Conservation (phyloP, 257 asterid genomes). For the Gynochthodes officinalis region DNA sequence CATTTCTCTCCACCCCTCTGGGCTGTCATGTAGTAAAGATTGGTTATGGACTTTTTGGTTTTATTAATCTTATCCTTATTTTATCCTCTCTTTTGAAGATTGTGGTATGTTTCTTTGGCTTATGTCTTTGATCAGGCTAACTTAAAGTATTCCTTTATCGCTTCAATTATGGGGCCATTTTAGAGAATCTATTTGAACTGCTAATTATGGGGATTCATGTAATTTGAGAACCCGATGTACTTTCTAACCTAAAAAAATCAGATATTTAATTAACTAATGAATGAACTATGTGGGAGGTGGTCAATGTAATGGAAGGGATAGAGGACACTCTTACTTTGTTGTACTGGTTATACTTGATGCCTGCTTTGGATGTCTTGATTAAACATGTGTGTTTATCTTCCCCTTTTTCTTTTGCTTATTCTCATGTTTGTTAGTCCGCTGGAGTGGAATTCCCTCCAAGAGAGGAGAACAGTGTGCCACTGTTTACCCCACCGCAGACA, state of each 20-base stretch:
- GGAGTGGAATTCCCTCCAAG: conserved; percentile 97
- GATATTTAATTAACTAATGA: neutral
- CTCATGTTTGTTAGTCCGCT: conserved; percentile 48
- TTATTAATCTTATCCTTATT: neutral
- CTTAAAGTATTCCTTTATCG: neutral
- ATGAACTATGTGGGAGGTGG: neutral
- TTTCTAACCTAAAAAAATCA: neutral
- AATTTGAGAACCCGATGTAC: neutral
- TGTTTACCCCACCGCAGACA: conserved; percentile 93
- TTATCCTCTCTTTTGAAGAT: neutral
- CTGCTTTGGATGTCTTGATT: neutral
- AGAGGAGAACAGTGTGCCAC: conserved; percentile 75
- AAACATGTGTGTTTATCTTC: neutral
- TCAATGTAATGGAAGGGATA: neutral
- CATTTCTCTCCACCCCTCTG: neutral
- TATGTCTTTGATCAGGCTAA: neutral
- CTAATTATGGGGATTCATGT: neutral
- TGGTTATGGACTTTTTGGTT: neutral
- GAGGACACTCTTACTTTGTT: neutral
- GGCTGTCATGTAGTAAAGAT: neutral
- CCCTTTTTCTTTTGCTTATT: conserved; percentile 5
- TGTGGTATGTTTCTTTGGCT: neutral
- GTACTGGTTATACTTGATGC: neutral
- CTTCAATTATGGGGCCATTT: neutral
- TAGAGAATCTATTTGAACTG: neutral